Base-by-base conservation (phyloP, 768 basidiomycete species). In the Pleurotus tuber-regium region DNA sequence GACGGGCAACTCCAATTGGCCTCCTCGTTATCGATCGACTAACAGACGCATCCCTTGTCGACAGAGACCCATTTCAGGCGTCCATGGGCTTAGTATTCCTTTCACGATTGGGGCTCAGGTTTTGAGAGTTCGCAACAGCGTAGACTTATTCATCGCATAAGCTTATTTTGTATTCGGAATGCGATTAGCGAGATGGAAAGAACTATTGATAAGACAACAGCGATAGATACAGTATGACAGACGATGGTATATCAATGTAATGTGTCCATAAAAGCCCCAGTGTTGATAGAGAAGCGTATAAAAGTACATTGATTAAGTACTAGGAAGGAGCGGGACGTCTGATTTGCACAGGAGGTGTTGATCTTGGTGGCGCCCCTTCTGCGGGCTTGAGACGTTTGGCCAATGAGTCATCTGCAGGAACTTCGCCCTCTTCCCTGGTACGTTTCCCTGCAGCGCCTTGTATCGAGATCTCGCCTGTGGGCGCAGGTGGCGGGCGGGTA, bases 381-480 rank as follows among this genome's bases (percentile, higher is more conserved):
- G 80, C 78, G 42, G 81, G 80, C 61, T 85, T 87, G 47, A 86
- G 54, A 38, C 87, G 79, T 61, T 89, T 88, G 0, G 79, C 83
- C 26, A 87, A 69, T 8, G 84, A 78, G 58, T 83, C 82, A 16
- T 83, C 83, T 0, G 66, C 55, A n/a, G 63, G 18, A 18, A 60
- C 56, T 21, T 67, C 63, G 9, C 70, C 72, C 25, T 83, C 82
- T 55, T 89, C 86, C 35, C 86, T 75, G 28, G 79, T 74, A 23
- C 86, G 78, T 57, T 89, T 89, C 26, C 59, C 68, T 12, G 84
- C 83, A 4, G 85, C 86, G 28, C 85, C 86, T 58, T 81, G 76
- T 39, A 86, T 86, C 11, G 78, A 77, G 33, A 84, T 70, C 7
- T 76, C 77, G 3, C 72, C 57, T 36, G 57, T 52, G 14, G 66